Base-by-base conservation (phyloP, 768 basidiomycete species). In the Leccinum longicurvipes region DNA sequence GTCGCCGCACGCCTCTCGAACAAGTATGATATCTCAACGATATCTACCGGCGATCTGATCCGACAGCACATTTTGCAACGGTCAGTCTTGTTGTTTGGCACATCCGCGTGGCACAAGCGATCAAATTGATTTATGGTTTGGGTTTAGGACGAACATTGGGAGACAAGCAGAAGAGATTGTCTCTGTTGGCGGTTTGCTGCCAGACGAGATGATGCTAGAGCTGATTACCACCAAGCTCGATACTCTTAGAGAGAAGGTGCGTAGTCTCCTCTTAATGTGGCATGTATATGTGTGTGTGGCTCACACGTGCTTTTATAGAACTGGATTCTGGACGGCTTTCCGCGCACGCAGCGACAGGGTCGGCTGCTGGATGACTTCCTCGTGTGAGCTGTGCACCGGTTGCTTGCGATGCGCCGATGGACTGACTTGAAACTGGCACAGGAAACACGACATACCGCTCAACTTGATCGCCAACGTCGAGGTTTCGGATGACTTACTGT, bases 321-420 rank as follows among this genome's bases (percentile, higher is more conserved):
- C 66, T 94, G 93, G 93, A 86, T 94, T 57, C 71, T 94, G 49
- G 93, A 95, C 57, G 93, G 93, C 28, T 95, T 95, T 66, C 93
- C 93, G 51, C 84, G 93, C 45, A 95, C 92, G 6, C 76, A 91
- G 8, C 82, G 80, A 14, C 93, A 95, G 68, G 91, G 85, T 9
- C 75, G 84, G 65, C 74, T 92, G 31, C 76, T 95, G 23, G 88
- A 95, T 68, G 72, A 74, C 2, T 79, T 91, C 70, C 82, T 95
- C 34, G 78, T 77, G 87, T 88, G 61, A 53, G 82, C 64, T 21
- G 39, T 27, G 58, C 34, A 15, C 14, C 48, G 4, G 6, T 21
- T n/a, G 10, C 7, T 15, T 24, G 39, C 2, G 21, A 24, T 28
- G 5, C 11, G 46, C 14, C 15, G 0, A 44, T 23, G n/a, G 39